Base-by-base conservation (phyloP, 441 rosid genomes). In the Eutrema salsugineum region DNA sequence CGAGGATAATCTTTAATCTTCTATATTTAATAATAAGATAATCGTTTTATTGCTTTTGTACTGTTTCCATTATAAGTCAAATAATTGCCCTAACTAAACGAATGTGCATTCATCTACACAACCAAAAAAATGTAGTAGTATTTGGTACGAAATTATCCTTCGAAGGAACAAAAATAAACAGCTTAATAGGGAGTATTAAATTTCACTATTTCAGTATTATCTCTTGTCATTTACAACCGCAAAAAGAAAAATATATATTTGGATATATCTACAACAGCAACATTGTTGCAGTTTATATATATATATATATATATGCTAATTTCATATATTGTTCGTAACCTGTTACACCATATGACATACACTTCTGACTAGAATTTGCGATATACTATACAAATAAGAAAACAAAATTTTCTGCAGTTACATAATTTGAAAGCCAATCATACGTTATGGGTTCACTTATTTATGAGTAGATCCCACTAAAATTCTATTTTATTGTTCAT, bases 401-500 rank as follows among this genome's bases (percentile, higher is more conserved):
- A 36, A 49, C 6, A 49, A 16, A 17, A 17, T n/a, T 5, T 5
- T 60, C 14, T 60, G 24, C 61, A n/a, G 12, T 12, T 60, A 39
- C 35, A 39, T 35, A 14, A n/a, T 39, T 51, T 53, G 62, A 30
- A 28, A 62, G 39, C 20, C 55, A 22, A 42, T 71, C 22, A 63
- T 63, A 56, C 48, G 30, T 53, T 71, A 44, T 54, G 70, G 70
- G 64, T 63, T 63, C 76, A 33, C 12, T 42, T 44, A 6, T 39
- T 27, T 42, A 11, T 32, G 38, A 10, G 55, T 32, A 51, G 46
- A 53, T 53, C 55, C 69, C 55, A 62, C 55, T 53, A 22, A 43
- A 71, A 42, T 50, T 39, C 51, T 59, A 12, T 36, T 15, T 27
- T 15, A 20, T 22, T 50, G 16, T 40, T n/a, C n/a, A n/a, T n/a